phyloP scores from a whole-genome alignment of 305 asterid genomes.

The Fraxinus paxiana region DNA sequence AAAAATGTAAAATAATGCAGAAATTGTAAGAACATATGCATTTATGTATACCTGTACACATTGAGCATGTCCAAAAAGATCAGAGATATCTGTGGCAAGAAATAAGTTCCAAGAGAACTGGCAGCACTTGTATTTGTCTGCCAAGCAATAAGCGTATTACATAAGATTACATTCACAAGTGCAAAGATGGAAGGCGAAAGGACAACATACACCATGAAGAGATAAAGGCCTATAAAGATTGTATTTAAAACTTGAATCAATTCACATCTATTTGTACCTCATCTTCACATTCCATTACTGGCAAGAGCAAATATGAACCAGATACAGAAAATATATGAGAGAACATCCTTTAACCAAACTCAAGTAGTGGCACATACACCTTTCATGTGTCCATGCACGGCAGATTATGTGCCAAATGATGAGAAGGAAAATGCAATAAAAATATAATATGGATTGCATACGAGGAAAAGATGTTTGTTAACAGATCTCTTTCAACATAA shows the following conservation, averaged over 20 bases:
- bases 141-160: conserved; percentile 20
- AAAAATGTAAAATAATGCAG: background rate
- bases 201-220: background rate
- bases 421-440: background rate
- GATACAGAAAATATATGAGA: background rate
- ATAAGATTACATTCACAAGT: conserved; percentile 9
- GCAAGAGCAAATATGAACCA: background rate
- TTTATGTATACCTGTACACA: conserved; percentile 67
- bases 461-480: background rate
- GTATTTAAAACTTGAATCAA: background rate
- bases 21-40: conserved; percentile 1
- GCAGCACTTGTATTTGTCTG: conserved; percentile 98
- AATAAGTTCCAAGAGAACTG: conserved; percentile 80
- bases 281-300: background rate
- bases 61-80: conserved; percentile 97
- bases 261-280: background rate
- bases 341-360: background rate
- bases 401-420: background rate
- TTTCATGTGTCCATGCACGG: background rate
- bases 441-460: background rate
- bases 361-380: background rate
- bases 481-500: background rate
- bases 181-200: background rate
- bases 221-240: background rate
- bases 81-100: conserved; percentile 73